These are phyloP conservation scores for Toxoplasma gondii DNA, from an alignment of 169 alveolate genomes.

Conservation along the genomic window DNA sequence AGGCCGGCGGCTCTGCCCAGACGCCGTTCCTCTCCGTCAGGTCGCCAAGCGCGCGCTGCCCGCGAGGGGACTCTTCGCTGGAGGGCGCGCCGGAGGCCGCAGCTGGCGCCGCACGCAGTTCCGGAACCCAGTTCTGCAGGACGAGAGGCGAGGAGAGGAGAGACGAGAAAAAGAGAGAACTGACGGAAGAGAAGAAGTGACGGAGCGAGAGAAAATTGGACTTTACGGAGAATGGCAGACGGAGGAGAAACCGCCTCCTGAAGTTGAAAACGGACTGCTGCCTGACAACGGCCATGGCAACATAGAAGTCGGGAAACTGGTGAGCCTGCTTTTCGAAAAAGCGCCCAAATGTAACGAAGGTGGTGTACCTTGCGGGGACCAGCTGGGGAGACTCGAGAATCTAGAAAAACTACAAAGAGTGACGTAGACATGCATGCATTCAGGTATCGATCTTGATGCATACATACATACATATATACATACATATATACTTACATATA, in stretches of 20 bases:
- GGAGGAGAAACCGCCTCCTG: not conserved
- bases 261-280: constrained; percentile 24
- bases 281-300: constrained; percentile 23
- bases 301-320: constrained; percentile 42
- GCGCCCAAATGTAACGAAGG: not conserved
- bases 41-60: not conserved
- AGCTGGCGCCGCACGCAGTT: not conserved
- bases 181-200: not conserved
- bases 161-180: not conserved
- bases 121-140: not conserved
- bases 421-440: too few relatives aligned
- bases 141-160: too few relatives aligned
- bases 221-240: constrained; percentile 42
- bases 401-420: not conserved
- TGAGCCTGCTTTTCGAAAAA: not conserved
- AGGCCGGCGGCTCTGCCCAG: constrained; percentile 4
- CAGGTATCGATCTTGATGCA: too few relatives aligned
- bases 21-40: constrained; percentile 1
- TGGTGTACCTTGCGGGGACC: not conserved
- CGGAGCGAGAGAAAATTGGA: not conserved
- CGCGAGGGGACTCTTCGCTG: not conserved
- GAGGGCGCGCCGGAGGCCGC: not conserved
- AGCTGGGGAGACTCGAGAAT: not conserved
- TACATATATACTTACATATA: too few relatives aligned
- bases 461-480: too few relatives aligned